Evolutionary conservation across 495 filamentous ascomycete species (phyloP).

Genomic region (Parmelia sp.): DNA sequence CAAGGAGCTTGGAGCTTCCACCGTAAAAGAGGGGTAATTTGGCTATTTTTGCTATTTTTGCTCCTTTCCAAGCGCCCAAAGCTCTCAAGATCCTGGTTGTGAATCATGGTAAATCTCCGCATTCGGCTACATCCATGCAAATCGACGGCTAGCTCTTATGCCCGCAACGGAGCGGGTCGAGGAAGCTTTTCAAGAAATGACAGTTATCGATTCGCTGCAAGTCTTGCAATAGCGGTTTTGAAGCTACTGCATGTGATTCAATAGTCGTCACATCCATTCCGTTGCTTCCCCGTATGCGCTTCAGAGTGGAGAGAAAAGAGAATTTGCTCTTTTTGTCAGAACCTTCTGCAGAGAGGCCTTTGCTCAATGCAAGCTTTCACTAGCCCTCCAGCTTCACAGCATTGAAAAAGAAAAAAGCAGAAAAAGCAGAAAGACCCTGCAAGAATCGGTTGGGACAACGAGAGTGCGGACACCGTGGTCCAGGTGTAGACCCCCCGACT

Average conservation of each 20-base stretch:
- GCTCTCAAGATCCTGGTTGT: background rate
- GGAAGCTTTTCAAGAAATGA: background rate
- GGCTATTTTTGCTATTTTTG: conserved; percentile 12
- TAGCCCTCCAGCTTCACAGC: background rate
- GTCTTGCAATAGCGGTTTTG: background rate
- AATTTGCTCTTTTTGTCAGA: background rate
- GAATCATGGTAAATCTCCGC: conserved; percentile 8
- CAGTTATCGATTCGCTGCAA: conserved; percentile 7
- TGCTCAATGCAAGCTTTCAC: background rate
- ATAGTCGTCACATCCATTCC: conserved; percentile 11
- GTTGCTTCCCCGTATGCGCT: conserved; percentile 11
- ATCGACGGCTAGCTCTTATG: background rate
- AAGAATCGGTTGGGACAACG: background rate
- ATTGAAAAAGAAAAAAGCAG: too few relatives aligned
- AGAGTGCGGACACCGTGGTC: background rate
- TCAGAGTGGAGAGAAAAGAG: background rate
- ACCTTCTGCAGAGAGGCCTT: background rate
- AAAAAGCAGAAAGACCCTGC: background rate
- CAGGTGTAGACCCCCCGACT: background rate
- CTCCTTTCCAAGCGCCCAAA: conserved; percentile 12
- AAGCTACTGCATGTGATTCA: conserved; percentile 17
- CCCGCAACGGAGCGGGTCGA: conserved; percentile 4
- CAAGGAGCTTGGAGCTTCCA: background rate
- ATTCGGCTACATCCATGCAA: background rate
- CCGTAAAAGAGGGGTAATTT: conserved; percentile 18